Percentiles rank a stretch among this genome's conserved stretches.
Evolutionary conservation across 371 early-diverging fungal genomes (phyloP).

Genomic region (Catenaria anguillulae): DNA sequence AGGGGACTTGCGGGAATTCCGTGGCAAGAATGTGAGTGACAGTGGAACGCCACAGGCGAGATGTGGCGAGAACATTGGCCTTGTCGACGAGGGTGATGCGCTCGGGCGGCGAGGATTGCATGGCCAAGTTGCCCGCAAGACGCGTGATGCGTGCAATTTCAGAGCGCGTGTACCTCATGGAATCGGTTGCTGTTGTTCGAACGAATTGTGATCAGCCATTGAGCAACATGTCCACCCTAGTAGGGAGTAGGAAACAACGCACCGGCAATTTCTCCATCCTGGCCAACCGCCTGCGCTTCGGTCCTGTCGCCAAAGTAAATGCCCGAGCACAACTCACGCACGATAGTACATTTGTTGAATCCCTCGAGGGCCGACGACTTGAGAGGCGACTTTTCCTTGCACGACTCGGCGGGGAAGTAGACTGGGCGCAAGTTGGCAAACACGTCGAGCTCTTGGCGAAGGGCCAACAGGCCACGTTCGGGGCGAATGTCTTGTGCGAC

Average conservation of each 20-base stretch:
- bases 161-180: constrained; percentile 69
- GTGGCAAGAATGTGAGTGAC: constrained; percentile 69
- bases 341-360: constrained; percentile 64
- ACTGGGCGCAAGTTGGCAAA: constrained; percentile 93
- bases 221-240: not conserved
- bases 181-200: constrained; percentile 42
- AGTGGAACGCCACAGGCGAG: constrained; percentile 84
- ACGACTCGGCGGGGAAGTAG: constrained; percentile 71
- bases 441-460: constrained; percentile 77
- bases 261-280: not conserved
- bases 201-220: not conserved
- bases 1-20: constrained; percentile 70
- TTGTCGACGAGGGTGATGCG: constrained; percentile 91
- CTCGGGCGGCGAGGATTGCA: constrained; percentile 49
- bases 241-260: not conserved
- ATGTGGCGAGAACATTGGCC: constrained; percentile 93
- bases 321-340: constrained; percentile 90
- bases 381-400: constrained; percentile 68
- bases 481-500: constrained; percentile 52
- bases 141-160: constrained; percentile 58
- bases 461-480: constrained; percentile 79
- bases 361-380: constrained; percentile 78
- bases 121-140: constrained; percentile 9
- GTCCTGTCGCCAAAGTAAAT: constrained; percentile 90
- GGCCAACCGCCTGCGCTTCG: constrained; percentile 36